Percentiles rank a stretch among this genome's conserved stretches.
Conservation (phyloP, 257 asterid species). For the Plantago ovata region DNA sequence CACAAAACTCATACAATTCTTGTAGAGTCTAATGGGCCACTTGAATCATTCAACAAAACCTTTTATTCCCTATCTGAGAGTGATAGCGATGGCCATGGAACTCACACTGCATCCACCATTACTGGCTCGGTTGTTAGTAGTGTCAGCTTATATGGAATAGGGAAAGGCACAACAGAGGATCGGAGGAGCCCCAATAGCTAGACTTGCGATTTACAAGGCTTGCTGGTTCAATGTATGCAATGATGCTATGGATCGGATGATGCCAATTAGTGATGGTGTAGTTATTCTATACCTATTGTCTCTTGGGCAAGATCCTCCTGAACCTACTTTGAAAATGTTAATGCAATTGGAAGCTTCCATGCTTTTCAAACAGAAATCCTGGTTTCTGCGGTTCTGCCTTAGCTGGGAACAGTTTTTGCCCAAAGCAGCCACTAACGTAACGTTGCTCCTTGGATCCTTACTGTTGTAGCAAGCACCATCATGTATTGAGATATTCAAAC, state of each 20-base stretch:
- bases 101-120: slow-evolving; percentile 53
- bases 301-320: slow-evolving; percentile 33
- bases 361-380: slow-evolving; percentile 41
- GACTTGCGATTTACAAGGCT: slow-evolving; percentile 48
- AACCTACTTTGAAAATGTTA: slow-evolving; percentile 33
- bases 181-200: slow-evolving; percentile 45
- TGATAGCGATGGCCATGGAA: slow-evolving; percentile 47
- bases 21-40: slow-evolving; percentile 33
- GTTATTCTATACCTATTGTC: slow-evolving; percentile 47
- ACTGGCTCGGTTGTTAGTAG: slow-evolving; percentile 37
- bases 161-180: slow-evolving; percentile 36
- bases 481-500: slow-evolving; percentile 40
- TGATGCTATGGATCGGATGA: slow-evolving; percentile 47
- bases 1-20: too few species aligned
- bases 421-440: slow-evolving; percentile 25
- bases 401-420: slow-evolving; percentile 43
- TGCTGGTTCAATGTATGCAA: slow-evolving; percentile 41
- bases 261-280: slow-evolving; percentile 40
- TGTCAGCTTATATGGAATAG: slow-evolving; percentile 33
- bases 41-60: slow-evolving; percentile 36
- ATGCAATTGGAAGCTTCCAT: slow-evolving; percentile 41
- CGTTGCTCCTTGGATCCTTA: slow-evolving; percentile 50
- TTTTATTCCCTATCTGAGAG: slow-evolving; percentile 39
- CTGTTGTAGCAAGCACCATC: slow-evolving; percentile 53
- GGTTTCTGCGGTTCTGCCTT: slow-evolving; percentile 40